These are phyloP conservation scores for Saksenaea oblongispora DNA, from an alignment of 371 early-diverging fungal species.

Conservation along the genomic window DNA sequence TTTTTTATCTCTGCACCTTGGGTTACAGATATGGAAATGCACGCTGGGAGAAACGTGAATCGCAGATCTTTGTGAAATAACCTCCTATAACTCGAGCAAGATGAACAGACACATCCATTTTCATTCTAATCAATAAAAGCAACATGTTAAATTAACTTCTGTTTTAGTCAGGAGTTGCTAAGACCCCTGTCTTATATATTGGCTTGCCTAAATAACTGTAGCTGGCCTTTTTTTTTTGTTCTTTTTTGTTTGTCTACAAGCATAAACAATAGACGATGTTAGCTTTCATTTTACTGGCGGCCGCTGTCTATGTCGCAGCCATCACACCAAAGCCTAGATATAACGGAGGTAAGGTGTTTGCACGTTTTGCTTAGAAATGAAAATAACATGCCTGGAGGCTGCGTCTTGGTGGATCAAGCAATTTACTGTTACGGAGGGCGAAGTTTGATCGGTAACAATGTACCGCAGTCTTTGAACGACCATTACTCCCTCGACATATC, in stretches of 20 bases:
- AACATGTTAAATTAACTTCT: background rate
- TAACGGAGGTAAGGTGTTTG: background rate
- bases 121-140: background rate
- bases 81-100: too few species aligned
- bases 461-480: background rate
- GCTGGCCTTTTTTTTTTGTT: too few species aligned
- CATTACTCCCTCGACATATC: background rate
- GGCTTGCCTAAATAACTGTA: background rate
- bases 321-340: background rate
- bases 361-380: background rate
- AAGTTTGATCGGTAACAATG: background rate
- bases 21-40: too few species aligned
- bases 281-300: background rate
- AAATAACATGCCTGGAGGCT: background rate
- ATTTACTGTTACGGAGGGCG: background rate
- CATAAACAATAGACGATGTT: background rate
- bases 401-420: background rate
- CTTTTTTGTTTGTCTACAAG: background rate
- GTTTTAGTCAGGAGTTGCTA: too few species aligned
- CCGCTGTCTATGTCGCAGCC: background rate
- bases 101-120: too few species aligned
- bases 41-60: too few species aligned
- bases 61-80: too few species aligned
- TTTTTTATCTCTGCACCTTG: too few species aligned
- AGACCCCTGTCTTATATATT: background rate